Base-by-base conservation (phyloP, 2,329 filamentous ascomycete species). In the Pseudofabraea citricarpa region DNA sequence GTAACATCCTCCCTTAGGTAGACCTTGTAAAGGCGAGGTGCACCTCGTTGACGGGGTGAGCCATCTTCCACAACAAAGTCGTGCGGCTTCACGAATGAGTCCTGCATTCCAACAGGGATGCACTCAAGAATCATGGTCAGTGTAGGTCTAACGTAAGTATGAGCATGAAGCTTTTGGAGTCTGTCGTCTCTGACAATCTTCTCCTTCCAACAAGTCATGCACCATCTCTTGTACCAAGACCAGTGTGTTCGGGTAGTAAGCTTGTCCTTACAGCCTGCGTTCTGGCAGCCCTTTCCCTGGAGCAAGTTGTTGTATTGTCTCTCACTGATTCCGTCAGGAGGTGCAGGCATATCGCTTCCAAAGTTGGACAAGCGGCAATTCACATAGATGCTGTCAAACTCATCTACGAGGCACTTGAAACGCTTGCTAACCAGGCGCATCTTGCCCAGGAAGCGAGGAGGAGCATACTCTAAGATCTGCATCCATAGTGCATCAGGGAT, bases 211-310 rank as follows among this genome's bases (percentile, higher is more conserved):
- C 57, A 60, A 3, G 40, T 22, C 21, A 40, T 41, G 39, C 58
- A 61, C 53, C 56, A 59, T 48, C 58, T 46, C 46, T 58, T 56
- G 15, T 46, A 40, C 56, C 57, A 61, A n/a, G 58, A 55, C 57
- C 58, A 61, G 40, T 61, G 54, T 13, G 56, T 54, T 49, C 56
- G 47, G 2, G 49, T 50, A 16, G 55, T 51, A 15, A 48, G 48
- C 15, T 54, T 52, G 37, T 59, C 54, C 1, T 32, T 18, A 37
- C 58, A 60, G 18, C 37, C 49, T 6, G 42, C 31, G 24, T 53
- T 49, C 37, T 56, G 43, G 26, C 58, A 61, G 13, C 58, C 58
- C 36, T 58, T 60, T 3, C 55, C 55, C 23, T 54, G 55, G 4
- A 61, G 41, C n/a, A 61, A 44, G 44, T 59, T 48, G 19, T 47